Evolutionary conservation across 257 asterid genomes (phyloP), one percentile per base, ranked within the genome.

Genomic region (Scutellaria baicalensis): DNA sequence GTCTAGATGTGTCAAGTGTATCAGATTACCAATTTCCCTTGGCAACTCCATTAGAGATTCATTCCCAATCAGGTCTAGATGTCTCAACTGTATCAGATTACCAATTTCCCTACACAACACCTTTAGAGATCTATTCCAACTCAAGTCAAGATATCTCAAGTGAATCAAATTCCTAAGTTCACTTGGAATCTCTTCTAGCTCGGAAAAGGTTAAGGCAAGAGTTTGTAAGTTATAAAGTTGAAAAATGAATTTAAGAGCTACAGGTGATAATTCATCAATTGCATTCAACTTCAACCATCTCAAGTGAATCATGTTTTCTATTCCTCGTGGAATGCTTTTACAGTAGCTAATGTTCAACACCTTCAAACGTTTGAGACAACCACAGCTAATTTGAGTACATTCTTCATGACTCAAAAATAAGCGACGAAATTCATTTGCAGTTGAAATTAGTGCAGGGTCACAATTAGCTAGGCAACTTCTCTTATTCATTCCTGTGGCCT

Each of bases 281-380:
- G 39, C 5, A 27, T 33, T 9, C 51, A 78, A 58, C 55, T 78
- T 51, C 17, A 78, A 27, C 60, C 5, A 63, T 68, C 76, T 73
- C 44, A 73, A 55, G 70, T 73, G 82, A 63, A 73, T 43, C 68
- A 78, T 59, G 1, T 60, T 68, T 21, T 56, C 35, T 10, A 78
- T 52, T 21, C 56, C 64, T 40, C 31, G 43, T 8, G 79, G 79
- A 55, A 78, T 56, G 40, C 57, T 16, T 27, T 27, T 18, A 65
- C 70, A 57, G 1, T 27, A 9, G 0, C 5, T 17, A 5, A 66
- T 1, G 20, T 16, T 7, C 8, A 63, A 17, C 27, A 43, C 40
- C 50, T 59, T 42, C 52, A 72, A 2, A 2, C 52, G 11, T 17
- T 17, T 9, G 14, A 23, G 14, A 23, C 49, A 70, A 16, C 33